Base-by-base conservation (phyloP, 345 rosid genomes). In the Abelmoschus esculentus region DNA sequence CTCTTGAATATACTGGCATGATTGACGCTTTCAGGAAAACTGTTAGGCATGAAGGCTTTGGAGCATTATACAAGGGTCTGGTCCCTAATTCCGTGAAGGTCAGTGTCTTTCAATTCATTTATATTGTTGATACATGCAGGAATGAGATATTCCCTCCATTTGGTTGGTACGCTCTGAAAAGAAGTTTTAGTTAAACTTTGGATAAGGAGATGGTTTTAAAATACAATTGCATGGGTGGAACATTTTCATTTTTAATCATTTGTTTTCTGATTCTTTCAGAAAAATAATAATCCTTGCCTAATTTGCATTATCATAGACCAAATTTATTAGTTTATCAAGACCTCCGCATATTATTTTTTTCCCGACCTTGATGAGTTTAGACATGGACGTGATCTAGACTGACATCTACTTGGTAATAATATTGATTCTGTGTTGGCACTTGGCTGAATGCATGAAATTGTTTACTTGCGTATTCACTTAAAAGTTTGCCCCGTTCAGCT, bases 31-130 rank as follows among this genome's bases (percentile, higher is more conserved):
- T 91, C 78, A 84, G 90, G 79, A 87, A 95, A 80, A 95, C 98
- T 13, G 85, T 91, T 77, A 82, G 89, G 54, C 84, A 91, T 13
- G 97, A 95, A 83, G 99, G 99, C 36, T 74, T 90, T 75, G 93
- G 96, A 82, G 99, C 98, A 74, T 75, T 95, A 73, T 95, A 95
- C 87, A 95, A 95, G 88, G 99, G 99, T 63, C 79, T 95, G 81
- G 90, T 95, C 68, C 98, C 99, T 58, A 95, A 95, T 77, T 91
- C 90, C 44, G 98, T 95, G 71, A 91, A 95, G 99, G 99, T 95
- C 46, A 66, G 86, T 80, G 11, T 57, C 18, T 58, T 55, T 53
- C 52, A 36, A 17, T 72, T 32, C 61, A 52, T 17, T 55, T 19
- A 61, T 29, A 18, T 67, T 67, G 38, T 19, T 38, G 32, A 66